Percentiles rank a stretch among this genome's conserved stretches.
These are phyloP conservation scores for Paracorniculantispora psalliotae DNA, from an alignment of 2,329 filamentous ascomycete species.

Conservation along the genomic window DNA sequence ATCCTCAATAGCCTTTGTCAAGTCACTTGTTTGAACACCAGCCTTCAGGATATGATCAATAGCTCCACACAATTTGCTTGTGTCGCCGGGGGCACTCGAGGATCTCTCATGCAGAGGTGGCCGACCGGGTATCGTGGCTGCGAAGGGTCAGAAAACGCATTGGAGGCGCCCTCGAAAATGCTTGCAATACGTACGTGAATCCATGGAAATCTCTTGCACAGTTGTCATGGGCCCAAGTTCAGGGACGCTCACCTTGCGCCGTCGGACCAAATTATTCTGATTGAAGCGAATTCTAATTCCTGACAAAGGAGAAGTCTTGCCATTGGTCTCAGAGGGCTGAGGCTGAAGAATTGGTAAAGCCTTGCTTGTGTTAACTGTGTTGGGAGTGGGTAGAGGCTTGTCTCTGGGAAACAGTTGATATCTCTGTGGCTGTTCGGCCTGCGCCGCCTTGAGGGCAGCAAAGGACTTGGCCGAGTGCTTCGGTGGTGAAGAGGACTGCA, in stretches of 20 bases:
- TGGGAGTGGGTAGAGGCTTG: constrained; percentile 37
- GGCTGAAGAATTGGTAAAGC: constrained; percentile 1
- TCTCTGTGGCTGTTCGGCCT: constrained; percentile 46
- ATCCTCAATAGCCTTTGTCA: constrained; percentile 21
- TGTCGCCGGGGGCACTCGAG: constrained; percentile 52
- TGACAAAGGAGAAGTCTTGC: constrained; percentile 32
- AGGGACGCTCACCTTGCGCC: constrained; percentile 59
- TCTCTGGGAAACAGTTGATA: constrained; percentile 58
- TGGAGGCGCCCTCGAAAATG: background rate
- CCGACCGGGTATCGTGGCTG: constrained; percentile 63
- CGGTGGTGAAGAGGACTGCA: constrained; percentile 12
- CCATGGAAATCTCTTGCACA: constrained; percentile 62
- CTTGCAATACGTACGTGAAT: constrained; percentile 56
- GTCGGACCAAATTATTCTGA: constrained; percentile 51
- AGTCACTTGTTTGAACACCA: constrained; percentile 22
- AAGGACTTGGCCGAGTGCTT: constrained; percentile 39
- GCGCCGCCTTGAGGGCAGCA: constrained; percentile 55
- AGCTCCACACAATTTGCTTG: background rate
- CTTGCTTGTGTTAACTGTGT: constrained; percentile 32
- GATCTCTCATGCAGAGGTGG: constrained; percentile 61
- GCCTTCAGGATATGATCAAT: constrained; percentile 2
- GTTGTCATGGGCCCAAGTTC: constrained; percentile 65
- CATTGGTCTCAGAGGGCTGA: constrained; percentile 9
- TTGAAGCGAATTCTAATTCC: constrained; percentile 51
- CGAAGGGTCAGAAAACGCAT: constrained; percentile 18